A percentile compares a stretch with the other conserved stretches of the same genome.
These are phyloP conservation scores for Neoboletus brunneissimus DNA, from an alignment of 768 basidiomycete species.

Conservation along the genomic window DNA sequence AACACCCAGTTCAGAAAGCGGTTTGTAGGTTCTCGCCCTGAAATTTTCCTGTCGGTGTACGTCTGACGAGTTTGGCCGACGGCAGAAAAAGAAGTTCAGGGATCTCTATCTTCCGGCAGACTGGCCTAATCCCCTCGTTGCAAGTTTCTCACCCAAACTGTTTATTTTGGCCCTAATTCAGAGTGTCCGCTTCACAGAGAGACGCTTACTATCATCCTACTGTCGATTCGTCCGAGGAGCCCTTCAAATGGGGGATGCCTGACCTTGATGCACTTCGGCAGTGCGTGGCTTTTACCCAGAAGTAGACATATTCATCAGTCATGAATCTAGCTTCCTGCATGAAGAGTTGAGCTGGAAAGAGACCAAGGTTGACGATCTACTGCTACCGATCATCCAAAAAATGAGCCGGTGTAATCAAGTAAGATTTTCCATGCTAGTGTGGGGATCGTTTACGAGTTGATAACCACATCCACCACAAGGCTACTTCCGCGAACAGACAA, in stretches of 20 bases:
- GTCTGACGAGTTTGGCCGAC: conserved; percentile 9
- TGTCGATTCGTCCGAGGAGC: conserved; percentile 87
- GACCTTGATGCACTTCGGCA: conserved; percentile 88
- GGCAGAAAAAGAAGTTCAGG: conserved; percentile 87
- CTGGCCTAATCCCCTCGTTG: conserved; percentile 94
- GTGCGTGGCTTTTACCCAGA: conserved; percentile 42
- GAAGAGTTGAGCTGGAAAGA: conserved; percentile 82
- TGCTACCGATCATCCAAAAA: conserved; percentile 89
- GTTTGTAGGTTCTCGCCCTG: conserved; percentile 61
- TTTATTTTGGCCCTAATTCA: conserved; percentile 1
- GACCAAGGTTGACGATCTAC: conserved; percentile 81
- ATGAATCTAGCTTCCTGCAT: conserved; percentile 54
- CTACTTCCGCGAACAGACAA: conserved; percentile 69
- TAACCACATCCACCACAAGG: conserved; percentile 33
- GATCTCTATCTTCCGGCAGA: conserved; percentile 73
- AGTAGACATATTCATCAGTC: conserved; percentile 12
- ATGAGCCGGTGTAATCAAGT: conserved; percentile 82
- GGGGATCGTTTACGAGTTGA: neutral
- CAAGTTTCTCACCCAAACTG: conserved; percentile 38
- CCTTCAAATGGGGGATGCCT: conserved; percentile 96
- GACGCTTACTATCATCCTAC: conserved; percentile 93
- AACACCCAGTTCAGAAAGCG: conserved; percentile 74
- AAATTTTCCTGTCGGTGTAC: conserved; percentile 6
- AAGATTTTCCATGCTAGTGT: conserved; percentile 11
- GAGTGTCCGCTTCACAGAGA: conserved; percentile 44